Evolutionary conservation across 2,329 filamentous ascomycete genomes (phyloP).

Genomic region (Fusarium brachygibbosum): DNA sequence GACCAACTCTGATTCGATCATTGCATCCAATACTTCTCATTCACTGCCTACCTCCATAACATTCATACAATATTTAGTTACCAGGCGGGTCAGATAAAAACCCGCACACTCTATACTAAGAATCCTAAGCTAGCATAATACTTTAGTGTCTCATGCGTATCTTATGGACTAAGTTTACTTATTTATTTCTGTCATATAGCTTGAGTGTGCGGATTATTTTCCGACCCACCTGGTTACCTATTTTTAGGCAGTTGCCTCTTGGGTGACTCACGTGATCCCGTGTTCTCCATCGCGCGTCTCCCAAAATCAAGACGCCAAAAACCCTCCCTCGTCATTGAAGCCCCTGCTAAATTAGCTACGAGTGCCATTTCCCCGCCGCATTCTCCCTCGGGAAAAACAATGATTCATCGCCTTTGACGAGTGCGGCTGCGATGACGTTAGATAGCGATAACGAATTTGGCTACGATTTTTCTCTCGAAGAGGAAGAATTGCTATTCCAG

Average conservation of each 20-base stretch:
- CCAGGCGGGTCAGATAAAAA: too few relatives aligned
- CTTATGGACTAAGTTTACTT: too few relatives aligned
- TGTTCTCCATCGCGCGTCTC: slow-evolving; percentile 38
- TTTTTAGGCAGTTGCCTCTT: slow-evolving; percentile 15
- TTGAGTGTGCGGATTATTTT: too few relatives aligned
- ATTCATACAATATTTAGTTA: neutral
- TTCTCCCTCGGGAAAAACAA: slow-evolving; percentile 25
- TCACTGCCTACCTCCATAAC: too few relatives aligned
- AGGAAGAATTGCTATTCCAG: slow-evolving; percentile 59
- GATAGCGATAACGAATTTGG: slow-evolving; percentile 61
- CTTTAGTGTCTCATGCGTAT: too few relatives aligned
- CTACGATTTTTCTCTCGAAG: slow-evolving; percentile 62
- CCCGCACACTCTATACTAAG: too few relatives aligned
- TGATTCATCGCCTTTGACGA: slow-evolving; percentile 41
- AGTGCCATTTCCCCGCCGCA: slow-evolving; percentile 11
- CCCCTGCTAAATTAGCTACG: slow-evolving; percentile 19
- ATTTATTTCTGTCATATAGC: too few relatives aligned
- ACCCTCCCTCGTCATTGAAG: slow-evolving; percentile 15
- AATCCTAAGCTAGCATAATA: too few relatives aligned
- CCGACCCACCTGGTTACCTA: too few relatives aligned
- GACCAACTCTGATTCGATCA: neutral
- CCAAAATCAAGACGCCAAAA: slow-evolving; percentile 15
- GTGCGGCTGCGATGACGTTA: slow-evolving; percentile 33
- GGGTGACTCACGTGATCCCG: slow-evolving; percentile 45
- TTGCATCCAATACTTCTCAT: neutral